These are phyloP conservation scores for Botrytis tulipae DNA, from an alignment of 2,329 filamentous ascomycete genomes.

Conservation along the genomic window DNA sequence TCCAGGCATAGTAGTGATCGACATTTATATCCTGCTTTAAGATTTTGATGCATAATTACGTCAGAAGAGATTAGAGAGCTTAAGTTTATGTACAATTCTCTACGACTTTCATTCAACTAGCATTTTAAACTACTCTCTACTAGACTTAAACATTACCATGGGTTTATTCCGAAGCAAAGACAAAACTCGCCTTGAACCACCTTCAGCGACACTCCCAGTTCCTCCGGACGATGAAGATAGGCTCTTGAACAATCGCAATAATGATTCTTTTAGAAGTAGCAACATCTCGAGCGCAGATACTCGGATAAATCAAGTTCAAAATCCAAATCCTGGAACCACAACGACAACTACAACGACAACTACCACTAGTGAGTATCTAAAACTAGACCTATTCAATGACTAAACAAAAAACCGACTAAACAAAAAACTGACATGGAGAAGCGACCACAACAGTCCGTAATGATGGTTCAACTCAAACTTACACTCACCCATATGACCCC, in stretches of 20 bases:
- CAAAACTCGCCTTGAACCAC: constrained; percentile 3
- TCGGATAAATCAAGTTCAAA: constrained; percentile 12
- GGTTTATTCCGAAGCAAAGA: constrained; percentile 17
- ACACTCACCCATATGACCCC: constrained; percentile 19
- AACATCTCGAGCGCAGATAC: constrained; percentile 22
- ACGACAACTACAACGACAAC: constrained; percentile 14
- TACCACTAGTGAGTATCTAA: constrained; percentile 15
- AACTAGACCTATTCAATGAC: too few relatives aligned
- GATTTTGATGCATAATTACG: constrained; percentile 11
- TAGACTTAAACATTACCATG: constrained; percentile 11
- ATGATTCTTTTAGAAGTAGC: constrained; percentile 20
- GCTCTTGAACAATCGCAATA: constrained; percentile 3
- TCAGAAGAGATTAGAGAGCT: neutral
- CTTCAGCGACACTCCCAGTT: neutral
- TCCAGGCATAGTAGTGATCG: neutral
- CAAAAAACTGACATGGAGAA: constrained; percentile 4
- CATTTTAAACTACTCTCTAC: neutral
- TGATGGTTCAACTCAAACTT: constrained; percentile 16
- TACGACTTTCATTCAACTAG: neutral
- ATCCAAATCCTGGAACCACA: constrained; percentile 6
- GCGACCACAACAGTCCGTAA: constrained; percentile 18
- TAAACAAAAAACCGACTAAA: neutral
- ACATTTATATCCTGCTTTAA: neutral
- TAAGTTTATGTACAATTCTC: neutral
- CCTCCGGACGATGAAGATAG: neutral